A percentile compares a stretch with the other conserved stretches of the same genome.
Conservation (phyloP, 2,329 filamentous ascomycete species). For the Anthostomella pinea region DNA sequence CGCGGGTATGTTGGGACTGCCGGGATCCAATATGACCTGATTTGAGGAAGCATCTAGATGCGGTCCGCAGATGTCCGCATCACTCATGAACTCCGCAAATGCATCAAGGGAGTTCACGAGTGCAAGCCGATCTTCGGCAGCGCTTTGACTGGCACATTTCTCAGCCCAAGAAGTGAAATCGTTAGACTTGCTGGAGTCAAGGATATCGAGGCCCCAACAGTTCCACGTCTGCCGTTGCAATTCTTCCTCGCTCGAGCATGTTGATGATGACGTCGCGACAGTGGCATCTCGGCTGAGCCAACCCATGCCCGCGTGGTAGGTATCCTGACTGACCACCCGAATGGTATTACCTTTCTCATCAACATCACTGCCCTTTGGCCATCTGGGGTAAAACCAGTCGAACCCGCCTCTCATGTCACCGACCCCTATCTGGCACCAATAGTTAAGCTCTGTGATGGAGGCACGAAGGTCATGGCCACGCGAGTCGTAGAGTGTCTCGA, state of each 20-base stretch:
- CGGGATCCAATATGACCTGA: conserved; percentile 55
- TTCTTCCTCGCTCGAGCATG: conserved; percentile 56
- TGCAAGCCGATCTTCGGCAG: conserved; percentile 24
- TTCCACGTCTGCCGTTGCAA: conserved; percentile 63
- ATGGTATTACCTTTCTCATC: conserved; percentile 66
- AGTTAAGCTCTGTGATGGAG: conserved; percentile 79
- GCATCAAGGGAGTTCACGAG: conserved; percentile 50
- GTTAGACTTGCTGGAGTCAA: conserved; percentile 50
- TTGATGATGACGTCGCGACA: conserved; percentile 32
- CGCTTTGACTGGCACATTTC: conserved; percentile 6
- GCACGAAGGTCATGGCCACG: conserved; percentile 73
- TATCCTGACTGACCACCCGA: conserved; percentile 77
- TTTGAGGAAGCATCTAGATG: conserved; percentile 43
- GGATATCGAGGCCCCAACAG: conserved; percentile 64
- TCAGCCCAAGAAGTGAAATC: conserved; percentile 36
- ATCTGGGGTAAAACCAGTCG: conserved; percentile 82
- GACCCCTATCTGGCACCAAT: conserved; percentile 96
- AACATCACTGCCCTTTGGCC: conserved; percentile 68
- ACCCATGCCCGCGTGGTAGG: conserved; percentile 77
- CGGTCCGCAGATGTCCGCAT: conserved; percentile 59
- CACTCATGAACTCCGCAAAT: conserved; percentile 61
- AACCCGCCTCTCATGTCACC: conserved; percentile 85
- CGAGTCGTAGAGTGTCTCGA: conserved; percentile 67
- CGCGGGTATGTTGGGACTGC: conserved; percentile 52
- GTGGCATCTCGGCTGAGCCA: conserved; percentile 64